Percentiles rank a stretch among this genome's conserved stretches.
These are phyloP conservation scores for Microthlaspi erraticum DNA, from an alignment of 345 rosid species.

Conservation along the genomic window DNA sequence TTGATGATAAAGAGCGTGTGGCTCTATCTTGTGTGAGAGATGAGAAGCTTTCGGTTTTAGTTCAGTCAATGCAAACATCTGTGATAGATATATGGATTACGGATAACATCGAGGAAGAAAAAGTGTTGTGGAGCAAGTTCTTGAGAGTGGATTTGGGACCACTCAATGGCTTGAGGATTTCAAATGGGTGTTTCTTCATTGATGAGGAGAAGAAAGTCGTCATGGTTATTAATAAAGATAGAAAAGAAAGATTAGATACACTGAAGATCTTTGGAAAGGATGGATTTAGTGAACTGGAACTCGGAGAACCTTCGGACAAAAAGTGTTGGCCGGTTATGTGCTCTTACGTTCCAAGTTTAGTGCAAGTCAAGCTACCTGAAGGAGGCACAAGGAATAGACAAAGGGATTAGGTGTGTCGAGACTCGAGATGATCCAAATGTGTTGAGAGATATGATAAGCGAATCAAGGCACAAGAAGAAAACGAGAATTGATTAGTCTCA, in stretches of 20 bases:
- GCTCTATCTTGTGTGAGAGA: background rate
- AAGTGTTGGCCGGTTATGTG: background rate
- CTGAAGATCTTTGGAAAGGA: slow-evolving; percentile 2
- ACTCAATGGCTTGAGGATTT: background rate
- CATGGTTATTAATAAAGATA: background rate
- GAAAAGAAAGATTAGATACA: background rate
- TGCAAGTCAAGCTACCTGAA: background rate
- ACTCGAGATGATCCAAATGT: no score
- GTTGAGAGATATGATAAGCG: no score
- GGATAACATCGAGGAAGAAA: background rate
- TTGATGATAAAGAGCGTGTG: background rate
- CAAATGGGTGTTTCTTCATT: background rate
- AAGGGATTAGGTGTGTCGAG: no score
- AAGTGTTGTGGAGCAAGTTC: background rate
- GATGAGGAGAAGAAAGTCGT: slow-evolving; percentile 3
- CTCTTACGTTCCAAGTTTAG: slow-evolving; percentile 6
- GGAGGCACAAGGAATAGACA: no score
- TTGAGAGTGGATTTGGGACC: background rate
- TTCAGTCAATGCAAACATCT: background rate
- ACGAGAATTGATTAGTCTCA: no score
- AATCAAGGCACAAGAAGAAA: no score
- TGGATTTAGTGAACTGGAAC: background rate
- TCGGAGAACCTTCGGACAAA: background rate
- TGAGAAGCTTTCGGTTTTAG: background rate
- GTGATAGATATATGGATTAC: background rate